These are phyloP conservation scores for Cynanchum wilfordii DNA, from an alignment of 257 asterid species.

Conservation along the genomic window DNA sequence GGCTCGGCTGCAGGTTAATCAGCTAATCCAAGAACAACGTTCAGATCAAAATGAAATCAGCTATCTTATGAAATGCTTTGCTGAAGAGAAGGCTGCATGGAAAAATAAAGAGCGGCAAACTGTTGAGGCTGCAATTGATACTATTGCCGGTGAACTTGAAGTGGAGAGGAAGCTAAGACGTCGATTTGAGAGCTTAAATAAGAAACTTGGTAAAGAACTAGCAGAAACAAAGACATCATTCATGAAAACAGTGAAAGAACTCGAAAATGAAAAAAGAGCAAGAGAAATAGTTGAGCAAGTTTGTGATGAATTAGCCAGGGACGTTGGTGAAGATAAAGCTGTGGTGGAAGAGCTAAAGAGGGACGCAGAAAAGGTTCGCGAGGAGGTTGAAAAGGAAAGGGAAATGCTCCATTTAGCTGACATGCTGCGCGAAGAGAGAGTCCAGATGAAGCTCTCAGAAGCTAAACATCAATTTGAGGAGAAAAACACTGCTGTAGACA, in stretches of 20 bases:
- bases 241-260: slow-evolving; percentile 50
- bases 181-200: slow-evolving; percentile 72
- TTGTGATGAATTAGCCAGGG: slow-evolving; percentile 61
- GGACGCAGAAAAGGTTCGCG: slow-evolving; percentile 43
- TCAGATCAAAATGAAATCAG: slow-evolving; percentile 51
- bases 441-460: slow-evolving; percentile 46
- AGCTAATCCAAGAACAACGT: slow-evolving; percentile 68
- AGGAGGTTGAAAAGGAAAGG: slow-evolving; percentile 58
- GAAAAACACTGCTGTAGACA: slow-evolving; percentile 57
- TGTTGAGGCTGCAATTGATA: slow-evolving; percentile 52
- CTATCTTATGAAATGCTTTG: slow-evolving; percentile 64
- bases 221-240: slow-evolving; percentile 57
- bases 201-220: slow-evolving; percentile 70
- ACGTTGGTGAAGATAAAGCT: slow-evolving; percentile 52
- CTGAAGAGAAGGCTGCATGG: slow-evolving; percentile 90
- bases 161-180: slow-evolving; percentile 65
- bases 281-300: slow-evolving; percentile 65
- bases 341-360: slow-evolving; percentile 42
- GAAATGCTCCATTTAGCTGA: slow-evolving; percentile 60
- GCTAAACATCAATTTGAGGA: slow-evolving; percentile 59
- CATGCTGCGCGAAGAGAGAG: slow-evolving; percentile 50
- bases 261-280: slow-evolving; percentile 73
- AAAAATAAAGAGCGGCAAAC: slow-evolving; percentile 53
- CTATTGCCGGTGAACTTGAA: slow-evolving; percentile 63
- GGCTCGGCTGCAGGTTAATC: slow-evolving; percentile 81